Percentiles rank a stretch among this genome's conserved stretches.
Evolutionary conservation across 371 early-diverging fungal species (phyloP).

Genomic region (Dichotomocladium elegans): DNA sequence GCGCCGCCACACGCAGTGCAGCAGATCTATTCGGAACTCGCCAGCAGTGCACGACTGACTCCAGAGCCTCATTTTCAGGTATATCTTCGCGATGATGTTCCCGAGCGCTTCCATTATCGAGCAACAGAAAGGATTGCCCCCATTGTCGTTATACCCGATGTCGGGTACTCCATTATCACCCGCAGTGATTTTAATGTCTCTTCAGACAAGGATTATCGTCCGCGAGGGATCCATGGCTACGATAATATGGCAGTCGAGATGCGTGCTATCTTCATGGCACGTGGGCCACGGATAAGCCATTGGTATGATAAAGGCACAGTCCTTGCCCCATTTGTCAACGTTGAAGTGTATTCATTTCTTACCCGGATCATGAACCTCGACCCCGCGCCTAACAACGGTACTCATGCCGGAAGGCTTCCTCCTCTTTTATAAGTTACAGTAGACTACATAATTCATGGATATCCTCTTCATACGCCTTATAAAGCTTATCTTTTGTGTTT

Average conservation of each 20-base stretch:
- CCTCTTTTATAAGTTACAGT: neutral
- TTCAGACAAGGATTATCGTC: slow-evolving; percentile 17
- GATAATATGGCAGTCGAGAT: slow-evolving; percentile 75
- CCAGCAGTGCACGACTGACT: slow-evolving; percentile 31
- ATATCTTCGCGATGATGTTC: slow-evolving; percentile 64
- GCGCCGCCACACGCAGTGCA: slow-evolving; percentile 23
- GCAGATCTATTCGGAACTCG: slow-evolving; percentile 24
- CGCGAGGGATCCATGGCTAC: slow-evolving; percentile 84
- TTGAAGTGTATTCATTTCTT: slow-evolving; percentile 73
- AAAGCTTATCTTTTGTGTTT: no score
- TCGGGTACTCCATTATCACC: slow-evolving; percentile 54
- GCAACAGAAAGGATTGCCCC: slow-evolving; percentile 68
- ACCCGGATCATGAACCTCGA: slow-evolving; percentile 56
- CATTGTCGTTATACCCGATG: slow-evolving; percentile 68
- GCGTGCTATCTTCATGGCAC: slow-evolving; percentile 85
- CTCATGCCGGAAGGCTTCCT: slow-evolving; percentile 13
- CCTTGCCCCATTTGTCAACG: slow-evolving; percentile 66
- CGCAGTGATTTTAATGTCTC: slow-evolving; percentile 29
- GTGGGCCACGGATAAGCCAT: slow-evolving; percentile 66
- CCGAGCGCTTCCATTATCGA: slow-evolving; percentile 58
- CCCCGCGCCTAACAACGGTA: slow-evolving; percentile 72
- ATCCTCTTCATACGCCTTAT: no score
- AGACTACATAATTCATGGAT: no score
- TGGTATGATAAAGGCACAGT: slow-evolving; percentile 19
- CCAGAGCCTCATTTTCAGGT: slow-evolving; percentile 55